These are phyloP conservation scores for Fusarium palustre DNA, from an alignment of 2,329 filamentous ascomycete species.

Conservation along the genomic window DNA sequence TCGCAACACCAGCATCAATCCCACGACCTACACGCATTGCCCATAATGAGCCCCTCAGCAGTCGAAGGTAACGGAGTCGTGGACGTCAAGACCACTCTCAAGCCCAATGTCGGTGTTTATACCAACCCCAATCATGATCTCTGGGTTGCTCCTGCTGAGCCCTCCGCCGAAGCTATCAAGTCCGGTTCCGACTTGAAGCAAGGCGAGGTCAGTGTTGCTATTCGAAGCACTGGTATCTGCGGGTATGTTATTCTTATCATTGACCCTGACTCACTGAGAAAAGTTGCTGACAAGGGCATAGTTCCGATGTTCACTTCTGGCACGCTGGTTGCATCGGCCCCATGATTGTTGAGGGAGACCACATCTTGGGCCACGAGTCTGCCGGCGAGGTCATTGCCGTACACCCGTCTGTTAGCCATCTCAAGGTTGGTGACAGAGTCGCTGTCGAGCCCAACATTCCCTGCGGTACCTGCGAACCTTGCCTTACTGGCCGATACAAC, in stretches of 20 bases:
- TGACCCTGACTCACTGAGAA: conserved; percentile 16
- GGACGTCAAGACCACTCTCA: conserved; percentile 55
- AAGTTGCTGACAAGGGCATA: conserved; percentile 51
- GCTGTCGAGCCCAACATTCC: conserved; percentile 95
- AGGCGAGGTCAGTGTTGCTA: conserved; percentile 87
- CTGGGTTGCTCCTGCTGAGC: conserved; percentile 85
- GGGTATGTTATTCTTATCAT: conserved; percentile 66
- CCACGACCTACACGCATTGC: conserved; percentile 17
- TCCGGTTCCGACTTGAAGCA: conserved; percentile 75
- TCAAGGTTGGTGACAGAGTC: conserved; percentile 89
- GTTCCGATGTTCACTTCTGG: conserved; percentile 98
- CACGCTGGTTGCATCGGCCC: conserved; percentile 94
- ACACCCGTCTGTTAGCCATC: conserved; percentile 80
- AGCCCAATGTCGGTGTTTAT: conserved; percentile 95
- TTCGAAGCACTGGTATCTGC: conserved; percentile 97
- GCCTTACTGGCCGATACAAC: conserved; percentile 93
- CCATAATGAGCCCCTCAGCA: conserved; percentile 53
- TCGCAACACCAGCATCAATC: conserved; percentile 19
- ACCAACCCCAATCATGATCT: conserved; percentile 93
- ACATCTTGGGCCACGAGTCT: conserved; percentile 95
- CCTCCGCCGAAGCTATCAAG: conserved; percentile 79
- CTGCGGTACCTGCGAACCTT: conserved; percentile 90
- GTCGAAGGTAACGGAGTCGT: conserved; percentile 45
- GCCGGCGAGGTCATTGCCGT: conserved; percentile 85
- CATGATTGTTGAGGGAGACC: conserved; percentile 90